These are phyloP conservation scores for Nitzschia sp. DNA, from an alignment of 108 stramenopile species.

Conservation along the genomic window DNA sequence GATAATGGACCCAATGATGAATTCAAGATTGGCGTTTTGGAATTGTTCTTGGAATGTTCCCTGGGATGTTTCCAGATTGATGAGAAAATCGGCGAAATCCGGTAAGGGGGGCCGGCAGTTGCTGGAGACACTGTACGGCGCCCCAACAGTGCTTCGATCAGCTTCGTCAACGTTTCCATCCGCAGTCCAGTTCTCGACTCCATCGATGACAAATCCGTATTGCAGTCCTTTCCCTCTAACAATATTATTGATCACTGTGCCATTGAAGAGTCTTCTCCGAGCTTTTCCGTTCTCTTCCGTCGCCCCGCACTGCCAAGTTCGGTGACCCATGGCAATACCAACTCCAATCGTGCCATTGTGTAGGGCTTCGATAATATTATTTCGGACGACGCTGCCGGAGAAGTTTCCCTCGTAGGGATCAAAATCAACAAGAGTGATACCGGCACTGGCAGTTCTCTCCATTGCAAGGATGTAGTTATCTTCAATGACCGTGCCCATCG, in stretches of 20 bases:
- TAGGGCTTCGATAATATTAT: background rate
- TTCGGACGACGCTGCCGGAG: background rate
- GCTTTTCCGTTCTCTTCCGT: background rate
- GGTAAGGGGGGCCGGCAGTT: background rate
- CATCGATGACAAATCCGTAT: conserved; percentile 3
- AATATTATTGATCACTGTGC: background rate
- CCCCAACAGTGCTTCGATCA: background rate
- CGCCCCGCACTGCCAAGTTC: background rate
- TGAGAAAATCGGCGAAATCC: background rate
- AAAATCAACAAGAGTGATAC: background rate
- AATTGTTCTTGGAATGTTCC: background rate
- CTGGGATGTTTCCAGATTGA: background rate
- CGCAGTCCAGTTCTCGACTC: background rate
- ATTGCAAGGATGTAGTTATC: background rate
- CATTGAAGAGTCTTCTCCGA: background rate
- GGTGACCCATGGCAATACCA: background rate
- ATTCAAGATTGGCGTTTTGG: background rate
- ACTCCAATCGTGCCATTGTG: background rate
- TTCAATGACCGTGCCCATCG: background rate
- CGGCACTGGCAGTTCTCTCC: background rate
- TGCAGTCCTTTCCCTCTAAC: background rate
- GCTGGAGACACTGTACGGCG: background rate
- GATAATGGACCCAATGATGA: background rate
- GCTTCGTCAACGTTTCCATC: background rate
- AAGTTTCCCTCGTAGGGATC: conserved; percentile 8